These are phyloP conservation scores for Fraxinus floribunda DNA, from an alignment of 305 asterid genomes.

Conservation along the genomic window DNA sequence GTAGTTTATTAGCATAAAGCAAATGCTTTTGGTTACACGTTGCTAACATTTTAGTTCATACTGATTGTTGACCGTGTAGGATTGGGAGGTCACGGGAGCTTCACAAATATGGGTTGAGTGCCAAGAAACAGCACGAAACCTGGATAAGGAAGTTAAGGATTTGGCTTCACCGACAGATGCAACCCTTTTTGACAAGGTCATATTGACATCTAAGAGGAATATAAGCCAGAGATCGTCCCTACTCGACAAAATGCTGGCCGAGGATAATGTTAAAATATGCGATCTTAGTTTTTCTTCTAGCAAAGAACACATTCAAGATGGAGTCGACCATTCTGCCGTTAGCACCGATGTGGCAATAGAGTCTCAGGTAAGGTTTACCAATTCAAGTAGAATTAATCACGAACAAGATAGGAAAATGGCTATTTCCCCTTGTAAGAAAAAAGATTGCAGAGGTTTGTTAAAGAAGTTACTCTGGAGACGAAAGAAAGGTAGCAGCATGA, in stretches of 20 bases:
- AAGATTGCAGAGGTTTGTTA: slow-evolving; percentile 46
- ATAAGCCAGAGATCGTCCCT: slow-evolving; percentile 52
- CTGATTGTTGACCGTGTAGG: slow-evolving; percentile 42
- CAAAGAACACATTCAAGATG: slow-evolving; percentile 38
- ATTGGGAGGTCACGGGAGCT: slow-evolving; percentile 72
- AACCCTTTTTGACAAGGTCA: slow-evolving; percentile 49
- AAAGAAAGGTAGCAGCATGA: slow-evolving; percentile 49
- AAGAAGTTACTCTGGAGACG: slow-evolving; percentile 52
- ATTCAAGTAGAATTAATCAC: slow-evolving; percentile 23
- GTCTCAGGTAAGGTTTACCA: slow-evolving; percentile 21
- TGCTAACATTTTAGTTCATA: not conserved
- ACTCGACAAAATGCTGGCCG: slow-evolving; percentile 70
- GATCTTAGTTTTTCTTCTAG: slow-evolving; percentile 30
- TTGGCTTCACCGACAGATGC: slow-evolving; percentile 63
- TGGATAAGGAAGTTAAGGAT: slow-evolving; percentile 76
- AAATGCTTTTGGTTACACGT: not conserved
- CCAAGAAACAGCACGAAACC: slow-evolving; percentile 77
- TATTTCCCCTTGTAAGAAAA: slow-evolving; percentile 59
- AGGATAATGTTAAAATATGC: slow-evolving; percentile 41
- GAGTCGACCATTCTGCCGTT: slow-evolving; percentile 24
- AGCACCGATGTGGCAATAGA: slow-evolving; percentile 27
- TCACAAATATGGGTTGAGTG: slow-evolving; percentile 78
- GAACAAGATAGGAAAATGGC: slow-evolving; percentile 45
- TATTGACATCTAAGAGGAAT: slow-evolving; percentile 37
- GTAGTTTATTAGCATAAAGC: not conserved